Evolutionary conservation across 2,329 filamentous ascomycete genomes (phyloP).

Genomic region (Sporothrix euskadiensis): DNA sequence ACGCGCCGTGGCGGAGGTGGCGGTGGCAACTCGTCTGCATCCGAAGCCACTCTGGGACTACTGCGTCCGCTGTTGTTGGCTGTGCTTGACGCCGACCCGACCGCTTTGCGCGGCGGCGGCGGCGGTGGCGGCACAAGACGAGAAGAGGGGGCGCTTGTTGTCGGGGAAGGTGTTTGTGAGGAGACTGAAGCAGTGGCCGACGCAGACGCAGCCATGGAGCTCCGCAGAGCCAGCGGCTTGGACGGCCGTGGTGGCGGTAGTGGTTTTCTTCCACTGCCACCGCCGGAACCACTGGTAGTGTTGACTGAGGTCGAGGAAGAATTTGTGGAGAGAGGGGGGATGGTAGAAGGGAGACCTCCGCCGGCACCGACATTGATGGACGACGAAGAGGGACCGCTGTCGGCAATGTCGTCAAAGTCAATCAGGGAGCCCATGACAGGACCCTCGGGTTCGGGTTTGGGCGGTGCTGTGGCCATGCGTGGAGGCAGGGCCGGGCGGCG

Average conservation of each 20-base stretch:
- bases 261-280: constrained; percentile 35
- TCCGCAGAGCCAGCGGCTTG: constrained; percentile 58
- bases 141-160: background rate
- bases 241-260: constrained; percentile 56
- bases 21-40: constrained; percentile 28
- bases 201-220: constrained; percentile 41
- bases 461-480: constrained; percentile 36
- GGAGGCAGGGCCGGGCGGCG: constrained; percentile 19
- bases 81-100: constrained; percentile 40
- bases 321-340: background rate
- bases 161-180: background rate
- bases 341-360: background rate
- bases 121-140: constrained; percentile 28
- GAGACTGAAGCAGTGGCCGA: constrained; percentile 28
- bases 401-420: constrained; percentile 58
- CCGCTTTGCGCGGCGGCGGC: constrained; percentile 16
- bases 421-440: constrained; percentile 60
- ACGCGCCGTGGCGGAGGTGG: constrained; percentile 28
- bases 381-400: constrained; percentile 33
- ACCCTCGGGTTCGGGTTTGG: constrained; percentile 38
- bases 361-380: background rate
- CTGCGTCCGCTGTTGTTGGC: constrained; percentile 30
- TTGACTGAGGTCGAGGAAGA: background rate
- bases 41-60: constrained; percentile 25
- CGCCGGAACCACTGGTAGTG: background rate